Conservation (phyloP, 768 basidiomycete genomes). For the Roridomyces roridus region DNA sequence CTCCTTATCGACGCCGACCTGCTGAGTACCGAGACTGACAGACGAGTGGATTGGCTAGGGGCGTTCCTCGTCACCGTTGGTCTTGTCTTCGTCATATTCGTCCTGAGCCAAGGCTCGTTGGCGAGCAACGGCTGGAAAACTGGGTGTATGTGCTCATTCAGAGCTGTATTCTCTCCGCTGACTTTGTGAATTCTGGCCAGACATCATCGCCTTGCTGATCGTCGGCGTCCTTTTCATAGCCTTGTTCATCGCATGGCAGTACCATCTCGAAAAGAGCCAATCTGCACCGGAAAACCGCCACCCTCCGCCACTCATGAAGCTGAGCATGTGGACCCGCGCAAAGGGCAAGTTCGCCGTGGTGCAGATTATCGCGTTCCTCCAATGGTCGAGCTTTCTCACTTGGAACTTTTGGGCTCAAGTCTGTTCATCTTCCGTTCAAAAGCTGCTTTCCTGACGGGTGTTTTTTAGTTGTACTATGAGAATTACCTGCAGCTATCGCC, state of each 20-base stretch:
- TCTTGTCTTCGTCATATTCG: too few species aligned
- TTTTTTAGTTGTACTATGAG: slow-evolving; percentile 74
- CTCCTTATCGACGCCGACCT: slow-evolving; percentile 59
- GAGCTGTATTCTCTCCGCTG: slow-evolving; percentile 26
- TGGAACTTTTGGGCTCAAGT: slow-evolving; percentile 44
- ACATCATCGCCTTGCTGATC: slow-evolving; percentile 71
- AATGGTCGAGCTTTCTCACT: too few species aligned
- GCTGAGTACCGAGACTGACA: slow-evolving; percentile 31
- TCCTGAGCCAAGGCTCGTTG: slow-evolving; percentile 64
- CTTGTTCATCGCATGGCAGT: slow-evolving; percentile 68
- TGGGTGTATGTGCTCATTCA: slow-evolving; percentile 25
- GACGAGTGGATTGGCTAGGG: slow-evolving; percentile 77
- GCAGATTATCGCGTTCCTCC: too few species aligned
- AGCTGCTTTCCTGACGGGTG: slow-evolving; percentile 16
- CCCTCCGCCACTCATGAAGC: slow-evolving; percentile 73
- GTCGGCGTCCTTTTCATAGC: slow-evolving; percentile 60
- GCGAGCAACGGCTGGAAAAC: slow-evolving; percentile 67
- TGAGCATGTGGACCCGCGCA: too few species aligned
- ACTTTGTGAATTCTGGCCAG: slow-evolving; percentile 37
- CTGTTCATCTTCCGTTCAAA: slow-evolving; percentile 36
- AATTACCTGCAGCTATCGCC: slow-evolving; percentile 61
- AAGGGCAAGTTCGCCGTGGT: too few species aligned
- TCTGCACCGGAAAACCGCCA: slow-evolving; percentile 35
- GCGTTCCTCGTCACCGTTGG: too few species aligned
- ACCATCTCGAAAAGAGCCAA: slow-evolving; percentile 53